Conservation (phyloP, 768 basidiomycete genomes). For the Strobilomyces echinocephalus region DNA sequence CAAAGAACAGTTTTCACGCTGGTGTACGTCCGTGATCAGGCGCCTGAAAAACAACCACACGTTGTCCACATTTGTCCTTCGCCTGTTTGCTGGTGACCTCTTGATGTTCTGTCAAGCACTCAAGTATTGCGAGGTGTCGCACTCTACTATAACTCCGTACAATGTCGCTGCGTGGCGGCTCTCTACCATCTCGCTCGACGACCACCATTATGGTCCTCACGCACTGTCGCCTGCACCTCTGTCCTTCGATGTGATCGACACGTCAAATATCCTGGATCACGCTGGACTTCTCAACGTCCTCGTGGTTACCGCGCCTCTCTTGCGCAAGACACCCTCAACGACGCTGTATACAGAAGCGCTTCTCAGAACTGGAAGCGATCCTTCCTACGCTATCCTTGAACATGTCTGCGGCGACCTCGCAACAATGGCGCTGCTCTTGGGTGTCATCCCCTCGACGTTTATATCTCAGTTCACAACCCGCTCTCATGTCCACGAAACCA, state of each 20-base stretch:
- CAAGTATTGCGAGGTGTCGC: constrained; percentile 10
- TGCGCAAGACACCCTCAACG: constrained; percentile 16
- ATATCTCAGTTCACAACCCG: constrained; percentile 23
- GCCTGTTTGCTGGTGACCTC: constrained; percentile 29
- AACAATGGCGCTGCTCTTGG: constrained; percentile 18
- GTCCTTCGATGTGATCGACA: constrained; percentile 31
- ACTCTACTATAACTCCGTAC: constrained; percentile 15
- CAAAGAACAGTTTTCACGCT: constrained; percentile 21
- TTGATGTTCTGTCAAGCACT: constrained; percentile 22
- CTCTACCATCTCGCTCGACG: constrained; percentile 20
- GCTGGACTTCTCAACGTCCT: constrained; percentile 26
- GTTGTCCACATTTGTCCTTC: constrained; percentile 16
- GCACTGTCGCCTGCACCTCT: constrained; percentile 15
- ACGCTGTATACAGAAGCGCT: constrained; percentile 28
- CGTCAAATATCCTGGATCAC: constrained; percentile 27
- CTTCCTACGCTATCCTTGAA: constrained; percentile 14
- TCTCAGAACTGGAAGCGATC: constrained; percentile 9
- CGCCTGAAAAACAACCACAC: constrained; percentile 13
- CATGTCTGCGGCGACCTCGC: constrained; percentile 23
- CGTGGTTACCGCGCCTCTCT: constrained; percentile 19
- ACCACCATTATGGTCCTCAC: constrained; percentile 12
- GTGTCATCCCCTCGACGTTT: constrained; percentile 13
- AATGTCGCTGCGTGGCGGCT: constrained; percentile 21
- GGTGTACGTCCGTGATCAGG: constrained; percentile 18
- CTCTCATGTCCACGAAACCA: constrained; percentile 20